Conservation (phyloP, 2,329 filamentous ascomycete genomes). For the Cucurbitaria berberidis region DNA sequence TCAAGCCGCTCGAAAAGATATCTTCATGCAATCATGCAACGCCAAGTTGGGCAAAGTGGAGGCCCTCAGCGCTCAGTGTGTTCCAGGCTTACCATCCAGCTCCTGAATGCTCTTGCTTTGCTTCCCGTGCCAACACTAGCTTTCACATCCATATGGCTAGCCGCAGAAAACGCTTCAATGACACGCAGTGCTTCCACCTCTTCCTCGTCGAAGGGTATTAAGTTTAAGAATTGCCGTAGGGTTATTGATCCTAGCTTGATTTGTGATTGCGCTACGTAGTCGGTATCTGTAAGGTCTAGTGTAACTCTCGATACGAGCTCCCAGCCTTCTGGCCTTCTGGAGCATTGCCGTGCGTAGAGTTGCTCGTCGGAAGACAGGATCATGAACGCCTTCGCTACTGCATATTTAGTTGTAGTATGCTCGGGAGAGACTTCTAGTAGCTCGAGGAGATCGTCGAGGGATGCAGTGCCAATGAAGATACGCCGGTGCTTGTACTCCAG, state of each 20-base stretch:
- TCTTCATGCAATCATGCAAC: not conserved
- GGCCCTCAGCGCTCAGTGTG: not conserved
- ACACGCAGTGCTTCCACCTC: conserved; percentile 14
- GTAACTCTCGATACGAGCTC: conserved; percentile 27
- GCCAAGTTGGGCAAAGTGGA: not conserved
- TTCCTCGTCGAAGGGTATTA: conserved; percentile 23
- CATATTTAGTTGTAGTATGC: conserved; percentile 13
- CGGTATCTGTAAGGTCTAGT: conserved; percentile 13
- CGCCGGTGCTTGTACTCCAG: conserved; percentile 41
- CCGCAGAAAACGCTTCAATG: conserved; percentile 33
- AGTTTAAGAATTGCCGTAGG: conserved; percentile 26
- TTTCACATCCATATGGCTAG: conserved; percentile 25
- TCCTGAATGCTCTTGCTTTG: conserved; percentile 29
- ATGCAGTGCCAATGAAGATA: conserved; percentile 39
- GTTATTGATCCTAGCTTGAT: conserved; percentile 35
- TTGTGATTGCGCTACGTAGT: conserved; percentile 27
- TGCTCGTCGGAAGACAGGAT: conserved; percentile 31
- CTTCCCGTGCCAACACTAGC: conserved; percentile 5
- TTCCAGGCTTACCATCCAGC: conserved; percentile 19
- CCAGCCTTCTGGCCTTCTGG: conserved; percentile 25
- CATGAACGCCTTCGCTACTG: conserved; percentile 28
- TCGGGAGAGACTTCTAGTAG: conserved; percentile 20
- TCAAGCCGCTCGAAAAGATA: not conserved
- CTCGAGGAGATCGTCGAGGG: conserved; percentile 33
- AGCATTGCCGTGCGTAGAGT: conserved; percentile 26